Evolutionary conservation across 371 early-diverging fungal genomes (phyloP).

Genomic region (Blakeslea trispora): DNA sequence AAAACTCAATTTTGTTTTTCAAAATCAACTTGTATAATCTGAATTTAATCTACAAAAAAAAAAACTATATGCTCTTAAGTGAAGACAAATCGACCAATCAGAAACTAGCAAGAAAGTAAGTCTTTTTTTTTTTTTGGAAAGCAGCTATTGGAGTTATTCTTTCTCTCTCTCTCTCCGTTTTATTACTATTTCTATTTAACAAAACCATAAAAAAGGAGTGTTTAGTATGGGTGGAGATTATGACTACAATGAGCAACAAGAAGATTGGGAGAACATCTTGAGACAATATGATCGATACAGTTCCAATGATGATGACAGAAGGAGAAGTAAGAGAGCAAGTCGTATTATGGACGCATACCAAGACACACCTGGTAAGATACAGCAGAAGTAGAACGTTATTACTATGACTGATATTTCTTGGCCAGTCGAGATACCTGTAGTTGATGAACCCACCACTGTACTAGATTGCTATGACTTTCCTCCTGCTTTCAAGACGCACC

Average conservation of each 20-base stretch:
- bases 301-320: slow-evolving; percentile 26
- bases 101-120: neutral
- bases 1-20: too few relatives aligned
- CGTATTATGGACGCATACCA: slow-evolving; percentile 44
- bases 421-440: slow-evolving; percentile 40
- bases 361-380: slow-evolving; percentile 40
- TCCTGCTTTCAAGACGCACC: slow-evolving; percentile 54
- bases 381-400: too few relatives aligned
- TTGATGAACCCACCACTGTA: slow-evolving; percentile 49
- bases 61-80: too few relatives aligned
- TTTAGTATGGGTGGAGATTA: neutral
- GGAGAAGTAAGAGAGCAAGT: slow-evolving; percentile 39
- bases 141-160: too few relatives aligned
- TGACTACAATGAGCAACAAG: slow-evolving; percentile 30
- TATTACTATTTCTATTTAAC: neutral
- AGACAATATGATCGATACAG: slow-evolving; percentile 50
- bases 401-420: neutral
- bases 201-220: too few relatives aligned
- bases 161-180: slow-evolving; percentile 12
- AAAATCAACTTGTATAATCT: too few relatives aligned
- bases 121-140: neutral
- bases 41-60: too few relatives aligned
- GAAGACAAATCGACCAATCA: too few relatives aligned
- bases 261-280: slow-evolving; percentile 50
- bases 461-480: slow-evolving; percentile 58